Evolutionary conservation across 192 early-diverging fungal genomes (phyloP), one percentile per base, ranked within the genome.

Genomic region (Coemansia sp.): DNA sequence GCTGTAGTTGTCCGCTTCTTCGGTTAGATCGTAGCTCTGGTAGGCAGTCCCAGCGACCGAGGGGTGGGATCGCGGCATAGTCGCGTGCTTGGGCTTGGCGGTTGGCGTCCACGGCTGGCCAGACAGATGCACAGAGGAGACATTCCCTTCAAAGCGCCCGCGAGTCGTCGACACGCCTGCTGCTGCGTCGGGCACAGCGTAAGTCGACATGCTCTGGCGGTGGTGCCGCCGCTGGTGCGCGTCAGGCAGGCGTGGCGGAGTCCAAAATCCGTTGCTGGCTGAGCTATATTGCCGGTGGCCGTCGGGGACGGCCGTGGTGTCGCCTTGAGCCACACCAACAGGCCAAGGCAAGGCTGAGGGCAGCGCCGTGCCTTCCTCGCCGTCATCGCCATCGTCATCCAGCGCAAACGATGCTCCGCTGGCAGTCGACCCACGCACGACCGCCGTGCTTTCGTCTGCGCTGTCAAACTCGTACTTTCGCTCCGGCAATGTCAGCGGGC

Each of bases 331-430:
- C 35, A 25, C 8, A 7, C 10, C 17, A 8, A 37, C 25, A 25
- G 58, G 15, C 54, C 31, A 67, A 15, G 37, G 65, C 65, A 59
- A 45, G 17, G 54, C 38, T 20, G 65, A 41, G 19, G 39, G 53
- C 10, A n/a, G 12, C 6, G 41, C 43, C n/a, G 60, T n/a, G 6
- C 8, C 62, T 15, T 64, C 62, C 6, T 36, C 60, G 2, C 37
- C 49, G 32, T 60, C 46, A 9, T 70, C 67, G 37, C 47, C 60
- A 37, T 79, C 72, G 45, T 72, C 67, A 37, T 81, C 78, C 29
- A 81, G 65, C 10, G 78, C 70, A 62, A 81, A 81, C 15, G 78
- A 64, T 9, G 78, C 78, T 11, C 78, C 78, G 39, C 75, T 81
- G 42, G 73, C 72, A 9, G 78, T 81, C 22, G 73, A 66, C n/a